Evolutionary conservation across 768 basidiomycete genomes (phyloP), one percentile per base, ranked within the genome.

Genomic region (Rhodotorula paludigena): DNA sequence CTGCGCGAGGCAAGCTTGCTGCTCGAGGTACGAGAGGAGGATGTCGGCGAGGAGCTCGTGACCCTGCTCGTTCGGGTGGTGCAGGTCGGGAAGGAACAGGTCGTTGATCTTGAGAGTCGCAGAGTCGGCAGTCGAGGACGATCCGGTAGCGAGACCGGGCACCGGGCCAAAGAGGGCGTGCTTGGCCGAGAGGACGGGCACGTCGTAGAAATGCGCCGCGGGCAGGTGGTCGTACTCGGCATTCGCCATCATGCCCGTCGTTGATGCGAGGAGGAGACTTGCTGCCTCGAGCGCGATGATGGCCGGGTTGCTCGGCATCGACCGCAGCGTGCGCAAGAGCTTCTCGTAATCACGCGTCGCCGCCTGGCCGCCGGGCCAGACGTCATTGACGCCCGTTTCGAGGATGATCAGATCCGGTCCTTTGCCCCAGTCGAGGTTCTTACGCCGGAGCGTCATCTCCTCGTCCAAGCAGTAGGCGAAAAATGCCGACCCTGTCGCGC

Each of bases 131-230:
- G 49, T 7, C 28, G 28, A 15, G 30, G 68, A 53, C 47, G 45
- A n/a, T 32, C 16, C n/a, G 20, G 45, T 51, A 18, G 41, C 52
- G 51, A 72, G 49, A 23, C 51, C 66, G 20, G 64, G 51, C 18
- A 32, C 44, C 7, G 62, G 54, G 16, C 66, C 70, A 30, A 72
- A 68, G 32, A 72, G 63, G 21, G 66, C 54, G 36, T 72, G 63
- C 52, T 68, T 68, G 30, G 42, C 60, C 25, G 66, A 68, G 75
- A 98, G 81, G 76, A 96, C 88, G 0, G 93, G 93, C n/a, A 94
- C 85, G 76, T 98, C 94, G 80, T 98, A 97, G 80, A 90, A 97
- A 75, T 92, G 91, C 2, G 93, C 89, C 3, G 94, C 91, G 67
- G 88, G 79, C 70, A 83, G 87, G 77, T 98, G 93, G 81, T 85